Evolutionary conservation across 192 early-diverging fungal species (phyloP).

Genomic region (Podila horticola): DNA sequence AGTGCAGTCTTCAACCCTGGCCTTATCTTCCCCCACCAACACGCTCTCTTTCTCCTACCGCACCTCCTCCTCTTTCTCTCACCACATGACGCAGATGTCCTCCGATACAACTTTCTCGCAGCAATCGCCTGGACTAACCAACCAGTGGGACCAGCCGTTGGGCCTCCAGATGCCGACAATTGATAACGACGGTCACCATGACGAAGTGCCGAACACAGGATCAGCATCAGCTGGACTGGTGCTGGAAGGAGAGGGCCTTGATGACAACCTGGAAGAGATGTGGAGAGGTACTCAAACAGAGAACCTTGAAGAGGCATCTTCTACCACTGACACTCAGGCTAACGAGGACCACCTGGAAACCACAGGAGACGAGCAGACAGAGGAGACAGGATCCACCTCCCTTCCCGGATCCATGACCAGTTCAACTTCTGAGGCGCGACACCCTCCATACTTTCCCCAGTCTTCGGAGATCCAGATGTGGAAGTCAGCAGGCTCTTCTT

Average conservation of each 20-base stretch:
- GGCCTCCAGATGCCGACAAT: constrained; percentile 33
- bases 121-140: constrained; percentile 11
- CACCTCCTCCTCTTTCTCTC: constrained; percentile 37
- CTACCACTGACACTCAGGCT: no score
- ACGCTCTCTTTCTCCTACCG: constrained; percentile 24
- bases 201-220: neutral
- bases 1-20: neutral
- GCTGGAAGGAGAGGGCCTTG: neutral
- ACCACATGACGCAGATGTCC: constrained; percentile 10
- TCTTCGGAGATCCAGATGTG: neutral
- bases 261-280: neutral
- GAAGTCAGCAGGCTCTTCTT: neutral
- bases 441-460: neutral
- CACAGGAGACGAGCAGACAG: neutral
- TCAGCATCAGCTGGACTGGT: no score
- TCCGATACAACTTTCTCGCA: constrained; percentile 26
- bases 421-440: neutral
- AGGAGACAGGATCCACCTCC: no score
- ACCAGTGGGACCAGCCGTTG: constrained; percentile 23
- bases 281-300: neutral
- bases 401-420: constrained; percentile 7
- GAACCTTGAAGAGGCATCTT: neutral
- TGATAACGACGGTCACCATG: neutral
- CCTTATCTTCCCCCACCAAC: constrained; percentile 16
- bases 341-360: neutral